Evolutionary conservation across 169 alveolate genomes (phyloP).

Genomic region (Theileria sp.): DNA sequence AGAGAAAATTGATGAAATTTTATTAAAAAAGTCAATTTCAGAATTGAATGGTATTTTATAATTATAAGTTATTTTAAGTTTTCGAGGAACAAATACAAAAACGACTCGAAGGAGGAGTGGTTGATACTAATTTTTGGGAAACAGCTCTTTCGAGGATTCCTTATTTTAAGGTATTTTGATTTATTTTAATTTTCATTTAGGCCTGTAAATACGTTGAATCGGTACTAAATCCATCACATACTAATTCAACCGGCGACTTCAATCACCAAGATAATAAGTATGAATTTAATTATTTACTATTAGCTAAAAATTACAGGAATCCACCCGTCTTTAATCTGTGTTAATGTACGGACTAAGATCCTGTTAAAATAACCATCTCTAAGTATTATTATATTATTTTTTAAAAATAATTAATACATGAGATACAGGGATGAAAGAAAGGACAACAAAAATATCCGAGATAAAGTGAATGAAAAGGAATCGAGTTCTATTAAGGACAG

Average conservation of each 20-base stretch:
- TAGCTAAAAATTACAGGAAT: constrained; percentile 34
- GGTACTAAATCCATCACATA: neutral
- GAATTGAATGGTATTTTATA: constrained; percentile 53
- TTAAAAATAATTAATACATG: neutral
- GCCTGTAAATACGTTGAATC: constrained; percentile 30
- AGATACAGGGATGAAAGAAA: constrained; percentile 3
- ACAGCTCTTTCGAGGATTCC: constrained; percentile 71
- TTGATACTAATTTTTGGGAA: constrained; percentile 81
- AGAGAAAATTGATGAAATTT: constrained; percentile 46
- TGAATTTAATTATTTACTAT: neutral
- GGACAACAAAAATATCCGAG: neutral
- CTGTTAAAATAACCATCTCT: constrained; percentile 39
- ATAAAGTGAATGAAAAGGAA: neutral
- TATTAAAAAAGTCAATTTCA: constrained; percentile 34
- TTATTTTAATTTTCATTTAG: constrained; percentile 20
- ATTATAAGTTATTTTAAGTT: constrained; percentile 60
- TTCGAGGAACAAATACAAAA: constrained; percentile 74
- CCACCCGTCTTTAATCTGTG: constrained; percentile 62
- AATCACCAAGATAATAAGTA: neutral
- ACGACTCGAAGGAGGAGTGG: constrained; percentile 55
- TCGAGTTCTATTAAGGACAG: neutral
- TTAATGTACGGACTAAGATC: constrained; percentile 64
- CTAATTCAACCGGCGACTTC: neutral
- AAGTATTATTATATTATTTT: constrained; percentile 12
- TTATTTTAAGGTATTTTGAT: constrained; percentile 62